Percentiles rank a stretch among this genome's conserved stretches.
phyloP scores from a whole-genome alignment of 1,284 basidiomycete genomes.

The Vanrija sp. region DNA sequence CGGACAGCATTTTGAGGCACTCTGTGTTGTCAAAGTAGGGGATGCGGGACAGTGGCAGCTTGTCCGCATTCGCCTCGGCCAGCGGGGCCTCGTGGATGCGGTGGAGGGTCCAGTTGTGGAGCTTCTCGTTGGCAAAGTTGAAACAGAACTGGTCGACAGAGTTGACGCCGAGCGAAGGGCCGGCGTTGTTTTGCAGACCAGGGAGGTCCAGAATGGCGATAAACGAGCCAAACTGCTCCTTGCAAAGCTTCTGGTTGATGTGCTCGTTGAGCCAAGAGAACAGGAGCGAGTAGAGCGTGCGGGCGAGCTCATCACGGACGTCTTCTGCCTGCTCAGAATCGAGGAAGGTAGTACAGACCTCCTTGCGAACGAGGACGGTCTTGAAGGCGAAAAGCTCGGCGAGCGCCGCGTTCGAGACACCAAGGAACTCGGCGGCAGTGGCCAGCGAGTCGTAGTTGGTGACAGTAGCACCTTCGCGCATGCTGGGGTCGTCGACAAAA shows the following conservation, averaged over 20 bases:
- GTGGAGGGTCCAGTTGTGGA: constrained; percentile 80
- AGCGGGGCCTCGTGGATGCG: constrained; percentile 66
- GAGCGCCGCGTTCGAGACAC: constrained; percentile 68
- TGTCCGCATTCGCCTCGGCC: constrained; percentile 79
- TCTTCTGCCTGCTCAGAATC: constrained; percentile 88
- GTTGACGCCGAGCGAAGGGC: constrained; percentile 63
- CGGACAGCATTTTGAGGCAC: constrained; percentile 79
- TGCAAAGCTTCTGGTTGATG: constrained; percentile 89
- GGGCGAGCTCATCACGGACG: constrained; percentile 89
- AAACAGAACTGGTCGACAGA: constrained; percentile 94
- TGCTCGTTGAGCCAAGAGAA: constrained; percentile 97
- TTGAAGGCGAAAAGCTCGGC: constrained; percentile 87
- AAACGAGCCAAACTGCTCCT: constrained; percentile 84
- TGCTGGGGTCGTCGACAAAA: constrained; percentile 74
- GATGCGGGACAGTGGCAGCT: constrained; percentile 59
- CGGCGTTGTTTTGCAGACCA: constrained; percentile 81
- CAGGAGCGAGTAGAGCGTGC: constrained; percentile 86
- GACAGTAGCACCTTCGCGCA: constrained; percentile 83
- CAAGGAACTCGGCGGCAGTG: constrained; percentile 85
- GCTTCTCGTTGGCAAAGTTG: constrained; percentile 90
- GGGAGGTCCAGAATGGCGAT: constrained; percentile 95
- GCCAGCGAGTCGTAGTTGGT: constrained; percentile 73
- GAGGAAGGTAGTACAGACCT: constrained; percentile 92
- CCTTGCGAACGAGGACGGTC: constrained; percentile 87
- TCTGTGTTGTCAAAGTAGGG: constrained; percentile 90